A percentile compares a stretch with the other conserved stretches of the same genome.
Conservation (phyloP, 1,284 basidiomycete genomes). For the Phylloporus sp. region DNA sequence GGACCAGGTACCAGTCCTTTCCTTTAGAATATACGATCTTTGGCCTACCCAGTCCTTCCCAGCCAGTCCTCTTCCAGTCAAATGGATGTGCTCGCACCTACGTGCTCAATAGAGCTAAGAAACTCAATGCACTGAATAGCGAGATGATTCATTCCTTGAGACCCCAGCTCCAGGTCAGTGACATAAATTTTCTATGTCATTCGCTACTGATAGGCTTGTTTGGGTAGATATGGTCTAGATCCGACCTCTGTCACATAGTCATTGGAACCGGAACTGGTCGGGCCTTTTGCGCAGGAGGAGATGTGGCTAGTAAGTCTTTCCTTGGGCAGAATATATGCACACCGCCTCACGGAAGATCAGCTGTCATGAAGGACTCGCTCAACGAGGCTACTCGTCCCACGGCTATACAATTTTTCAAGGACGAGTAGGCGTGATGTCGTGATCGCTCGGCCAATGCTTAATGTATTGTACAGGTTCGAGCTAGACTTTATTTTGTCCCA, state of each 20-base stretch:
- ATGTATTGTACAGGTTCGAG: constrained; percentile 67
- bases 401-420: constrained; percentile 87
- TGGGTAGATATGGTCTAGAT: constrained; percentile 77
- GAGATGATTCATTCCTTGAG: constrained; percentile 82
- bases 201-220: constrained; percentile 17
- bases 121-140: constrained; percentile 87
- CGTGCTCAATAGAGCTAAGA: constrained; percentile 81
- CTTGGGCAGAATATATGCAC: constrained; percentile 6
- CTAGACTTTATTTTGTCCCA: constrained; percentile 86
- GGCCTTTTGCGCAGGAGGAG: constrained; percentile 95
- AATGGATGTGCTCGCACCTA: constrained; percentile 68
- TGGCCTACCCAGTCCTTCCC: constrained; percentile 35
- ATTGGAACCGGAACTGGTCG: constrained; percentile 79
- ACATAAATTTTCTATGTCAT: constrained; percentile 5
- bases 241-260: constrained; percentile 76
- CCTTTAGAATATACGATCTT: constrained; percentile 21
- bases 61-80: constrained; percentile 73
- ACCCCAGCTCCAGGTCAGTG: constrained; percentile 72
- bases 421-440: constrained; percentile 63
- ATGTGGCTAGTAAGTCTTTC: constrained; percentile 75
- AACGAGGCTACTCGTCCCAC: constrained; percentile 55
- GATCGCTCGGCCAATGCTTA: constrained; percentile 8
- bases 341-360: constrained; percentile 43
- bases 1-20: constrained; percentile 28
- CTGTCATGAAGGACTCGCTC: constrained; percentile 55